Conservation (phyloP, 345 rosid species). For the Erodium maritimum region DNA sequence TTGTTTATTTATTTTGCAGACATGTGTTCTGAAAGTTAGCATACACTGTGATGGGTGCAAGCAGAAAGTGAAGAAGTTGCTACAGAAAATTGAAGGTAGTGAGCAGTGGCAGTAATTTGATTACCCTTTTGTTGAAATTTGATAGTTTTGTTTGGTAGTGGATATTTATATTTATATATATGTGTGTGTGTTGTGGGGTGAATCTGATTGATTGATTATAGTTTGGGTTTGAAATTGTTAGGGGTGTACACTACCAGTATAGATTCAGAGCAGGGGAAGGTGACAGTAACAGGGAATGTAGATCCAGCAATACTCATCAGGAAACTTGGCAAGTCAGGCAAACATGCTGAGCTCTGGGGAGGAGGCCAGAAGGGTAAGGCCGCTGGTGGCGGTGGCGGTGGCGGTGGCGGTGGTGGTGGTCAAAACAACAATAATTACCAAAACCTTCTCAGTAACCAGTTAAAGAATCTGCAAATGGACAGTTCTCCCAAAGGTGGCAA, state of each 20-base stretch:
- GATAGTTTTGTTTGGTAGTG: background rate
- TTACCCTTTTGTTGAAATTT: background rate
- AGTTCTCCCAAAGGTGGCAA: constrained; percentile 16
- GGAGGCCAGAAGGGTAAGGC: constrained; percentile 32
- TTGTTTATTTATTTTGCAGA: constrained; percentile 40
- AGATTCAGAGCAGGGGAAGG: constrained; percentile 77
- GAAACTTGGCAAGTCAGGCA: constrained; percentile 80
- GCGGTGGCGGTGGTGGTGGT: background rate
- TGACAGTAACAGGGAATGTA: constrained; percentile 74
- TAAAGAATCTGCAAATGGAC: constrained; percentile 34
- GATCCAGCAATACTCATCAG: constrained; percentile 56
- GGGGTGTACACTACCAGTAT: constrained; percentile 60
- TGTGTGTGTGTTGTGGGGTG: background rate
- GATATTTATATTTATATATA: background rate
- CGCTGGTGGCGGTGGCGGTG: background rate
- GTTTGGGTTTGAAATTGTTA: constrained; percentile 10
- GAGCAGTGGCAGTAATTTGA: background rate
- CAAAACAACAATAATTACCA: constrained; percentile 12
- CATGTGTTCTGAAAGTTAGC: constrained; percentile 70
- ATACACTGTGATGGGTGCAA: constrained; percentile 95
- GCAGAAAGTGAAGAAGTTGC: constrained; percentile 62
- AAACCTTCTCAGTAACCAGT: constrained; percentile 30
- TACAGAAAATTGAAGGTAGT: constrained; percentile 76
- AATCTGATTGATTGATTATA: background rate
- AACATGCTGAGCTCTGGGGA: constrained; percentile 74